Evolutionary conservation across 805 yeast genomes (phyloP), one percentile per base, ranked within the genome.

Genomic region (Candida corydali): DNA sequence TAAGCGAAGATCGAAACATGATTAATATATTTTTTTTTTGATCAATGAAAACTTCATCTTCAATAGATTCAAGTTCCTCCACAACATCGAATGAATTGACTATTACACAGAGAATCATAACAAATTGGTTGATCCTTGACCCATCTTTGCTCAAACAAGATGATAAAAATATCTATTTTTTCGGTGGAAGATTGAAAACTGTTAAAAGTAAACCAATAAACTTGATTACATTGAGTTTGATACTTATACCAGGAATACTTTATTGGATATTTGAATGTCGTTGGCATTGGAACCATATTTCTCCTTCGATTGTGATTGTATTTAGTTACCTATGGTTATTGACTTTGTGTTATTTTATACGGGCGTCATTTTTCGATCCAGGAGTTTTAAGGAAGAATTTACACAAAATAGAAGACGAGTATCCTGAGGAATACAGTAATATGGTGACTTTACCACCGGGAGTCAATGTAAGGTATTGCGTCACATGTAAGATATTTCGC

Each of bases 381-480:
- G 95, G 95, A 0, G 55, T 71, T 3, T 49, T 82, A 8, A 89
- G 94, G 1, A 60, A 79, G 41, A 82, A 82, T 55, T 54, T 81
- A 4, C 93, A 86, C 47, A 17, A 12, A 9, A 11, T 32, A 59
- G 62, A 26, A 46, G 4, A n/a, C 17, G 24, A 28, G 10, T 50
- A 56, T n/a, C 89, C 91, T 0, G 65, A 63, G 5, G 89, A 82
- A 44, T 81, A 82, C 47, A 66, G 65, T 44, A 72, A 68, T 45
- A 50, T 59, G 8, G 65, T 78, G 1, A 54, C 69, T 1, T 49
- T 81, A 8, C 86, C 86, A 0, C 38, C 50, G 15, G 65, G 71
- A 1, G 76, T 76, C 0, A 49, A 59, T 3, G 63, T 76, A 17
- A 75, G 75, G 46, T 81, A 80, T 52, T 82, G 89, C 47, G 32